These are phyloP conservation scores for Rhazya stricta DNA, from an alignment of 257 asterid species.

Conservation along the genomic window DNA sequence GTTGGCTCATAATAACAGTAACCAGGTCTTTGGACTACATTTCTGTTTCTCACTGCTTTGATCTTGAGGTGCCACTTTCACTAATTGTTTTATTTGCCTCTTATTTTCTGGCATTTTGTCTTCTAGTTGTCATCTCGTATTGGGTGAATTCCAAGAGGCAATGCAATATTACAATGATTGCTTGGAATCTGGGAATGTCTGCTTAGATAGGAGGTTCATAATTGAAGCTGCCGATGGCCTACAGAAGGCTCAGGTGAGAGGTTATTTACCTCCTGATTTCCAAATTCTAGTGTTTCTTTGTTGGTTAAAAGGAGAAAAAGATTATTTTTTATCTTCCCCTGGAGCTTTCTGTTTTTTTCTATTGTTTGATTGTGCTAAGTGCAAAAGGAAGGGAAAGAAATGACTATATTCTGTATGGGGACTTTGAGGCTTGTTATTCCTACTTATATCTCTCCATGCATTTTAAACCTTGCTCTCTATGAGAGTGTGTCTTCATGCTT, in stretches of 20 bases:
- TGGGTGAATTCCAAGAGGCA: conserved; percentile 85
- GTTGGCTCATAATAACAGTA: no score
- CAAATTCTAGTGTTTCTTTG: neutral
- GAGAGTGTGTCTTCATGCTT: neutral
- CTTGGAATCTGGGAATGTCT: conserved; percentile 50
- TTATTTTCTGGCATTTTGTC: neutral
- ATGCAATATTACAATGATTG: conserved; percentile 48
- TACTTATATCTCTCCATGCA: neutral
- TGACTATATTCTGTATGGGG: neutral
- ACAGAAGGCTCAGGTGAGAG: conserved; percentile 73
- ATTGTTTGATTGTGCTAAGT: neutral
- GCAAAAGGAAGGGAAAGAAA: conserved; percentile 5
- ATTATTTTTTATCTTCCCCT: neutral
- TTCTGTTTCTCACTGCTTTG: no score
- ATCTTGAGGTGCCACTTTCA: conserved; percentile 3
- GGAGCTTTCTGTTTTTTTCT: neutral
- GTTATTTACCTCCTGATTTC: conserved; percentile 3
- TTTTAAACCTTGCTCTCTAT: neutral
- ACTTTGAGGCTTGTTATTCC: neutral
- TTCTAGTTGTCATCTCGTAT: conserved; percentile 66
- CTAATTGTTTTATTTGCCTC: conserved; percentile 5
- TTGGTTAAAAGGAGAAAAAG: neutral
- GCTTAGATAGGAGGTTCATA: conserved; percentile 76
- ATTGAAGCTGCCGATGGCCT: conserved; percentile 87
- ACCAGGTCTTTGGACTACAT: no score